A percentile compares a stretch with the other conserved stretches of the same genome.
Evolutionary conservation across 2,329 filamentous ascomycete genomes (phyloP).

Genomic region (Macroventuria anomochaeta): DNA sequence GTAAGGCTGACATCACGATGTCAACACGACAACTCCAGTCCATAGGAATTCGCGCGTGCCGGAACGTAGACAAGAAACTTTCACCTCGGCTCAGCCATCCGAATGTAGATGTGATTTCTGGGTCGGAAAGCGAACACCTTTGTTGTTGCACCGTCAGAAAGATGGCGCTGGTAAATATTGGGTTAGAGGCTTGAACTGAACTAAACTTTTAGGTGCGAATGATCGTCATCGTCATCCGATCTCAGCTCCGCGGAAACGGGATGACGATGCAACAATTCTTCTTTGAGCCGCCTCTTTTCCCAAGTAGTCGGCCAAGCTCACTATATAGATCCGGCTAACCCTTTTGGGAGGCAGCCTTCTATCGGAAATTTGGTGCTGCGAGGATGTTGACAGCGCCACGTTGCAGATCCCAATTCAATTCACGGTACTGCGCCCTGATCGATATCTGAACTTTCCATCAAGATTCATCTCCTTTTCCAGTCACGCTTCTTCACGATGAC

Average conservation of each 20-base stretch:
- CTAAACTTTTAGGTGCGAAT: too few species aligned
- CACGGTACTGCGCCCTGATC: neutral
- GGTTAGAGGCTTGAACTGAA: too few species aligned
- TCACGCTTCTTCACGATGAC: too few species aligned
- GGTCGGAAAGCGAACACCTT: neutral
- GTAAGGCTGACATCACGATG: too few species aligned
- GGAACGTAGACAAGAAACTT: too few species aligned
- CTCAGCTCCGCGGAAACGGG: neutral
- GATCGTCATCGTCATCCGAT: too few species aligned
- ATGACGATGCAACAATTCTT: slow-evolving; percentile 3
- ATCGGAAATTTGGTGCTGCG: neutral
- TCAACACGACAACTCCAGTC: too few species aligned
- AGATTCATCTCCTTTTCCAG: neutral
- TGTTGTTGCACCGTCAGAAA: too few species aligned
- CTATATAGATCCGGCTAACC: neutral
- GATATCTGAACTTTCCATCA: slow-evolving; percentile 6
- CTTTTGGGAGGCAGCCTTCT: neutral
- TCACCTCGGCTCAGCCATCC: too few species aligned
- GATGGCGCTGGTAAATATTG: neutral
- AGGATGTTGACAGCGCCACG: slow-evolving; percentile 1
- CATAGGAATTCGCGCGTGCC: too few species aligned
- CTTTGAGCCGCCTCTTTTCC: slow-evolving; percentile 4
- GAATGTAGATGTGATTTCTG: neutral
- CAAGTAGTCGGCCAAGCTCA: neutral
- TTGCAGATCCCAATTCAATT: slow-evolving; percentile 2